Conservation (phyloP, 345 rosid genomes). For the Salix brachista region DNA sequence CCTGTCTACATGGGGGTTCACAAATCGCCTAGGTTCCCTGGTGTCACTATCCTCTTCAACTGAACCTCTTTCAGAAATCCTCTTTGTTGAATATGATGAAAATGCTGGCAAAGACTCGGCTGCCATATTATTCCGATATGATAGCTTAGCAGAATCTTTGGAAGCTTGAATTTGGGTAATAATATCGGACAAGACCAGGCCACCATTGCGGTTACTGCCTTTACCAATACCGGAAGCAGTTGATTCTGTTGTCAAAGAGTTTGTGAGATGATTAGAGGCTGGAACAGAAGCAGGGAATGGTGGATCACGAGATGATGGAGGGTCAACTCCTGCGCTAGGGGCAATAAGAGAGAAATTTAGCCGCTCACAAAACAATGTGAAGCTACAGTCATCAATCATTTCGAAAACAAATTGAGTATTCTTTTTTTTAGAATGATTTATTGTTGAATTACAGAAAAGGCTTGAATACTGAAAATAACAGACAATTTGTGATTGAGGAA, state of each 20-base stretch:
- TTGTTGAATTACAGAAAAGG: conserved; percentile 14
- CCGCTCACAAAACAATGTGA: conserved; percentile 37
- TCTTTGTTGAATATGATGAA: conserved; percentile 62
- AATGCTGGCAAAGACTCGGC: conserved; percentile 58
- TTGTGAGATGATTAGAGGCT: conserved; percentile 57
- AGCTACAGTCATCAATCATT: conserved; percentile 6
- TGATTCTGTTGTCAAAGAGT: conserved; percentile 52
- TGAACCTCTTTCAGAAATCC: conserved; percentile 66
- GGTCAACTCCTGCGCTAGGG: conserved; percentile 99
- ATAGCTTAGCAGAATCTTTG: conserved; percentile 73
- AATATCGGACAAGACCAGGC: conserved; percentile 79
- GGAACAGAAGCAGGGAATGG: conserved; percentile 73
- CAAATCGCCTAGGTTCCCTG: conserved; percentile 64
- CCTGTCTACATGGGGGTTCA: conserved; percentile 56
- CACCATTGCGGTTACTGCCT: conserved; percentile 73
- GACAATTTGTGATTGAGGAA: background rate
- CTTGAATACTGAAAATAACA: conserved; percentile 6
- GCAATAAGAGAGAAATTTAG: conserved; percentile 52
- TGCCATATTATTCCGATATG: conserved; percentile 50
- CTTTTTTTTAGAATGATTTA: background rate
- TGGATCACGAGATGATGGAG: conserved; percentile 99
- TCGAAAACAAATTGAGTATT: background rate
- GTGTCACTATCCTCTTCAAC: conserved; percentile 59
- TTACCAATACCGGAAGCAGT: conserved; percentile 41
- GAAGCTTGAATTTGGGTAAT: conserved; percentile 91